A percentile compares a stretch with the other conserved stretches of the same genome.
phyloP scores from a whole-genome alignment of 106 monocot species.

The Dendrobium catenatum region DNA sequence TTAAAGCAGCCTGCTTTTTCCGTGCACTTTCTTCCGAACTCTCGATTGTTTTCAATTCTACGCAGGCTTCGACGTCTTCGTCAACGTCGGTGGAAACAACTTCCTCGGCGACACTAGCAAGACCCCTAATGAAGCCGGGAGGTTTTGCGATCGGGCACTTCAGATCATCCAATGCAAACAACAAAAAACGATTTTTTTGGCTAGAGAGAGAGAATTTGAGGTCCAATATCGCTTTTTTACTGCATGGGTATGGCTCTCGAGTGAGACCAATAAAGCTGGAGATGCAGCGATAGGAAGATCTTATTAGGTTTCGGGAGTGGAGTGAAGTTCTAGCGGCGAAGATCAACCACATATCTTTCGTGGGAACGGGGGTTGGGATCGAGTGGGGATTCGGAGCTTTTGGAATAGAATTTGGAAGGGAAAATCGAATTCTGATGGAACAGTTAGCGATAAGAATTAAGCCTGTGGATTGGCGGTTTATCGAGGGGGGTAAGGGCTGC shows the following conservation, averaged over 20 bases:
- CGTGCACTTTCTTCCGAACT: background rate
- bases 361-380: background rate
- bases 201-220: background rate
- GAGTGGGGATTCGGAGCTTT: background rate
- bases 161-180: background rate
- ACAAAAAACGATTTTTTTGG: background rate
- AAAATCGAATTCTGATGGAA: background rate
- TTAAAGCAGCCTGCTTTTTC: conserved; percentile 5
- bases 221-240: background rate
- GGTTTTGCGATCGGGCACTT: background rate
- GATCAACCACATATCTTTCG: conserved; percentile 2
- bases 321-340: background rate
- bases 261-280: background rate
- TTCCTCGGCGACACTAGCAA: conserved; percentile 4
- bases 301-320: background rate
- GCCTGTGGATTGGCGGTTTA: background rate
- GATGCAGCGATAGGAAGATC: background rate
- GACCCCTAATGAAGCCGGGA: background rate
- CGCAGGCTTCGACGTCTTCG: background rate
- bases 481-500: background rate
- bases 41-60: background rate
- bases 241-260: background rate
- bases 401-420: background rate
- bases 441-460: background rate
- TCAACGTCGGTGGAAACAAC: conserved; percentile 7